Conservation (phyloP, 208 protist species). For the Acanthamoeba healyi region DNA sequence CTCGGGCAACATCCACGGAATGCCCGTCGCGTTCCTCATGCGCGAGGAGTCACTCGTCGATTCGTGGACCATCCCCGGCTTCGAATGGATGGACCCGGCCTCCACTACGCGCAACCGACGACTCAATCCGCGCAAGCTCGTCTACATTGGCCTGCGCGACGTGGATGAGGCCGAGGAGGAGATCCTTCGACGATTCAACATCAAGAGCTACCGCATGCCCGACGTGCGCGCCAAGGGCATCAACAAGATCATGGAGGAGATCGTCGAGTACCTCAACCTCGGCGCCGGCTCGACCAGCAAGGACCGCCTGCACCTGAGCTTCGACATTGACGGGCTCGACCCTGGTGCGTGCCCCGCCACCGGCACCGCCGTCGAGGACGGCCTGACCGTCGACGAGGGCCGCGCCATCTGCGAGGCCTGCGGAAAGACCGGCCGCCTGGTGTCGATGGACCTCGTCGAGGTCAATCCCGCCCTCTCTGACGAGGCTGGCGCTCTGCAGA, state of each 20-base stretch:
- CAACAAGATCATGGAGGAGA: conserved; percentile 85
- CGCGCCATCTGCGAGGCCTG: conserved; percentile 85
- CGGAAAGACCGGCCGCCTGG: conserved; percentile 85
- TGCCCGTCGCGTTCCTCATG: conserved; percentile 82
- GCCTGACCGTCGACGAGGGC: conserved; percentile 87
- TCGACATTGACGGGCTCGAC: conserved; percentile 90
- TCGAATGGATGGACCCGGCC: conserved; percentile 75
- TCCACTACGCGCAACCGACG: conserved; percentile 75
- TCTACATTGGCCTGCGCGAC: conserved; percentile 90
- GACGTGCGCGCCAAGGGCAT: conserved; percentile 84
- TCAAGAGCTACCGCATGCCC: conserved; percentile 73
- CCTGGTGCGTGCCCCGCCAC: conserved; percentile 87
- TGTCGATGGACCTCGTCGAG: conserved; percentile 89
- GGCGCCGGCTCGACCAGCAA: conserved; percentile 66
- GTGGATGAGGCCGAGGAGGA: conserved; percentile 89
- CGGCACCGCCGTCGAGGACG: conserved; percentile 88
- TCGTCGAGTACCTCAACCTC: conserved; percentile 86
- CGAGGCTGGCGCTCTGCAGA: conserved; percentile 77
- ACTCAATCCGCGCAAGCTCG: conserved; percentile 87
- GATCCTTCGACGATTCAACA: conserved; percentile 86
- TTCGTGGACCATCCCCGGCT: conserved; percentile 84
- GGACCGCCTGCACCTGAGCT: conserved; percentile 88
- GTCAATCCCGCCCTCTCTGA: conserved; percentile 89
- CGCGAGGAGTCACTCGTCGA: conserved; percentile 84
- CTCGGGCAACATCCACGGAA: conserved; percentile 91